Evolutionary conservation across 768 basidiomycete species (phyloP), one percentile per base, ranked within the genome.

Genomic region (Lanmaoa rubissima): DNA sequence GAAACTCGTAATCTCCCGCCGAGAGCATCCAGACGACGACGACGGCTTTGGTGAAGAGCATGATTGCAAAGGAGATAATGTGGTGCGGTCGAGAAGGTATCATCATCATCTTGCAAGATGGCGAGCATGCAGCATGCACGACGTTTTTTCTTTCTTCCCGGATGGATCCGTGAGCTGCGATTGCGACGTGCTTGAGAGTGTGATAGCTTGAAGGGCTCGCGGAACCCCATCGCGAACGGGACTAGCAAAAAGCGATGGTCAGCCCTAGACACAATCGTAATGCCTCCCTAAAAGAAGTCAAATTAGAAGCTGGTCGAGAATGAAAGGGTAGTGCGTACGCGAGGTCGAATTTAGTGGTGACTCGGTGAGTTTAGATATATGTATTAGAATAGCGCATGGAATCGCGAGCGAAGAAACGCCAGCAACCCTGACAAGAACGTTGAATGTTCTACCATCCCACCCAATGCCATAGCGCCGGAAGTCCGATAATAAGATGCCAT

Each of bases 101-200:
- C 67, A 68, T 68, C 49, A 48, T 59, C 67, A 68, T 68, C 49
- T 31, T 65, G 51, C 34, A 12, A 14, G 48, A n/a, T 13, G 35
- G 45, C 24, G 53, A 31, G 45, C 19, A 56, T 48, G 32, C 44
- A 41, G 35, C 41, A 10, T 26, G 34, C 40, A 24, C 46, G 26
- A 35, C 19, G 55, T 8, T 17, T 12, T 42, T 40, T 10, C 48
- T 12, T 21, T 28, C 54, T 41, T 56, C 35, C 38, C n/a, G 34
- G n/a, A 36, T 1, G 51, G 43, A 36, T 13, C 41, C 38, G 28
- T 21, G 13, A 5, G 28, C 14, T 35, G 39, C 24, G 51, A 51
- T 35, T 28, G 45, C 36, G 40, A 44, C 16, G 58, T 45, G 38
- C 14, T 34, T 24, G 28, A 53, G 39, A 35, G 38, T 8, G 48